Base-by-base conservation (phyloP, 2,329 filamentous ascomycete genomes). In the Fusarium tuaranense region DNA sequence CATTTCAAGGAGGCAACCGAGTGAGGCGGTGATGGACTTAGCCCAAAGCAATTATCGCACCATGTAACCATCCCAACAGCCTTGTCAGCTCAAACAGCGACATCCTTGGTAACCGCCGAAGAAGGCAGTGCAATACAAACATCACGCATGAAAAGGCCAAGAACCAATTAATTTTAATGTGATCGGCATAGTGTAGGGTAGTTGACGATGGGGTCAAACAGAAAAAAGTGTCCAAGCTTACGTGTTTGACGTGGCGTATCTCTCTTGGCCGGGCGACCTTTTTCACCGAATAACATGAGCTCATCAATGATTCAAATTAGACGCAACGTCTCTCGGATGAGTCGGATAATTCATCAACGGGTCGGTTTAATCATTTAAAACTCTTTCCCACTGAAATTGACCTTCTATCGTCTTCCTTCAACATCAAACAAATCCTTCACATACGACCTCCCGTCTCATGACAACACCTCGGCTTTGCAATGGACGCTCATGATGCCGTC, bases 401-500 rank as follows among this genome's bases (percentile, higher is more conserved):
- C 36, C 57, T 12, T 10, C 3, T 30, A 0, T 2, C n/a, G 48
- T 10, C 48, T 53, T 32, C 16, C 38, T 22, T 41, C 57, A 55
- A 22, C 46, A 2, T 55, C 10, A 5, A 46, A 14, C 61, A 55
- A 20, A 44, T 30, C 25, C n/a, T 63, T 22, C 18, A 39, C 27
- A 20, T 20, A 14, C 7, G 12, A 55, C 8, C 12, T 7, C 27
- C 12, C 32, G 5, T 57, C 30, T 58, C 62, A 57, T 27, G 30
- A 46, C 27, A 41, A 57, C 36, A 41, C 16, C 30, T 41, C 20
- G 63, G 65, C 60, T 36, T 53, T 60, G 58, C 63, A 41, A 83
- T 82, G 86, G 86, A 88, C 25, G 80, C 82, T 22, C 88, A 89
- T 77, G 78, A 86, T 25, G 76, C 79, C 4, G 82, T 83, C 10